Percentiles rank a stretch among this genome's conserved stretches.
Conservation (phyloP, 2,329 filamentous ascomycete genomes). For the Alternaria brassicae region DNA sequence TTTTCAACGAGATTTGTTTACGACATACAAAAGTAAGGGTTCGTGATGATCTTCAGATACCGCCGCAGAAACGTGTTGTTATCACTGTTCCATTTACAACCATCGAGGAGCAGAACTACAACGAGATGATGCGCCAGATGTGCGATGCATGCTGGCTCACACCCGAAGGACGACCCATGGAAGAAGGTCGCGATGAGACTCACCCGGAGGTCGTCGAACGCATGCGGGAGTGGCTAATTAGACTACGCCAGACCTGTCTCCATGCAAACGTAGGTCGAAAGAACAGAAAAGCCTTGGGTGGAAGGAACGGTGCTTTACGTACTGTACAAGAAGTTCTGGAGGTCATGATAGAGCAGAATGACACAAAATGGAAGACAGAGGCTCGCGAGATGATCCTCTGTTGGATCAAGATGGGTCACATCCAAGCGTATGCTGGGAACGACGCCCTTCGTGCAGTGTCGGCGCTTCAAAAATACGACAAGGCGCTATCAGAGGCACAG, state of each 20-base stretch:
- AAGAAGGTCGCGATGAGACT: conserved; percentile 70
- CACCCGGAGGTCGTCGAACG: conserved; percentile 64
- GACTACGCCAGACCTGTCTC: conserved; percentile 81
- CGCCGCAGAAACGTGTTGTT: conserved; percentile 82
- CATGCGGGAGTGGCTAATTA: conserved; percentile 81
- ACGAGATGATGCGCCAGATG: conserved; percentile 77
- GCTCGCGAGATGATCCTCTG: conserved; percentile 71
- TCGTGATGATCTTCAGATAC: conserved; percentile 78
- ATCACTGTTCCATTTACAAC: conserved; percentile 90
- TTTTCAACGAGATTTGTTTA: conserved; percentile 77
- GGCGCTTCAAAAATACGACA: conserved; percentile 74
- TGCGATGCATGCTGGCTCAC: conserved; percentile 72
- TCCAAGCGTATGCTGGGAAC: conserved; percentile 76
- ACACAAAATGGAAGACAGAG: conserved; percentile 69
- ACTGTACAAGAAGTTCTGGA: conserved; percentile 88
- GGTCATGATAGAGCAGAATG: conserved; percentile 89
- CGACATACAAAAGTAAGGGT: conserved; percentile 87
- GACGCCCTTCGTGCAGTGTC: conserved; percentile 61
- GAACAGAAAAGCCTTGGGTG: conserved; percentile 68
- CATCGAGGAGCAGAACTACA: conserved; percentile 90
- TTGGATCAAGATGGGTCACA: conserved; percentile 74
- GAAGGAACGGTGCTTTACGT: conserved; percentile 70
- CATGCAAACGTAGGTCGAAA: conserved; percentile 81
- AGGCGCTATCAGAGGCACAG: conserved; percentile 51
- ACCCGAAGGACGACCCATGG: conserved; percentile 66